phyloP scores from a whole-genome alignment of 2,329 filamentous ascomycete species.

The Amauroascus verrucosus region DNA sequence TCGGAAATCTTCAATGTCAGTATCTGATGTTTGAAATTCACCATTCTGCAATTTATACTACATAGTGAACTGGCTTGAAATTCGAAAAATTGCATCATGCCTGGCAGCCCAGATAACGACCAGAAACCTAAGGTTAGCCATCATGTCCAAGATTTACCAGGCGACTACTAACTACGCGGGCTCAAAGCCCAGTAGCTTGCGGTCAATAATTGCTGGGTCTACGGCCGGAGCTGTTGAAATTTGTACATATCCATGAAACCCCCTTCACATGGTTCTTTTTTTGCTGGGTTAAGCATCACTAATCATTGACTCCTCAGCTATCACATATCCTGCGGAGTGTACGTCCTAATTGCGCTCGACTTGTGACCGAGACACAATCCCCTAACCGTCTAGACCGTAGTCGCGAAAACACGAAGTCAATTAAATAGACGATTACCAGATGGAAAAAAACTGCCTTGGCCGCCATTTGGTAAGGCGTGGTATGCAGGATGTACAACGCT shows the following conservation, averaged over 20 bases:
- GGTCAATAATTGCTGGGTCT: constrained; percentile 83
- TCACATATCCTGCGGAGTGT: constrained; percentile 93
- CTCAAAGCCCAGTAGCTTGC: constrained; percentile 65
- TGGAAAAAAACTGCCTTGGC: constrained; percentile 84
- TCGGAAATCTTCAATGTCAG: not conserved
- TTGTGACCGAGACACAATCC: not conserved
- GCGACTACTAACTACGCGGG: constrained; percentile 17
- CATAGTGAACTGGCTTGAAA: no score
- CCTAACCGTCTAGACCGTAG: constrained; percentile 32
- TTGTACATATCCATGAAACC: constrained; percentile 42
- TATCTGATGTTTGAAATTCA: not conserved
- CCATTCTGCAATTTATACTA: not conserved
- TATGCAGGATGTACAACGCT: constrained; percentile 96
- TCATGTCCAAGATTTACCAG: not conserved
- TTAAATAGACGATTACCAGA: constrained; percentile 75
- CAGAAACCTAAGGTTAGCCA: constrained; percentile 29
- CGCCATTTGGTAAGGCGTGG: constrained; percentile 87
- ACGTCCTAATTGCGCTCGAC: constrained; percentile 26
- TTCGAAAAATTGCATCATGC: not conserved
- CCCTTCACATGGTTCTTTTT: not conserved
- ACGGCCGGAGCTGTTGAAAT: constrained; percentile 95
- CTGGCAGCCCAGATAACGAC: constrained; percentile 23
- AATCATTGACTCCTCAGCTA: constrained; percentile 42
- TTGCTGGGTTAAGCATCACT: not conserved
- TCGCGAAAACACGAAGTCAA: constrained; percentile 91